Conservation (phyloP, 129 eudicot genomes). For the Centrapalus pauciflorus region DNA sequence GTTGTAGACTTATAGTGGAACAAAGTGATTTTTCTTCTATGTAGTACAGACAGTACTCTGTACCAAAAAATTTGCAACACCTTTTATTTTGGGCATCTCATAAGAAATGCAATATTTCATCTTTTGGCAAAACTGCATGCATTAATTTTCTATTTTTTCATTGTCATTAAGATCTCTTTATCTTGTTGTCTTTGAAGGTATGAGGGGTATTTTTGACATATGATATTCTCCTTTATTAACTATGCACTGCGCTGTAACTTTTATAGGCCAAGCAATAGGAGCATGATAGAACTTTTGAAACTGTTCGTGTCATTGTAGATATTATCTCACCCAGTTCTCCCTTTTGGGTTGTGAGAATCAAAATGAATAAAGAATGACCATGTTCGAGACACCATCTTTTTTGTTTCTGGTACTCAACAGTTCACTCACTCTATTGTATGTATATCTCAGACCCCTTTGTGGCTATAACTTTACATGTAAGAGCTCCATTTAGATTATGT, state of each 20-base stretch:
- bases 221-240: not conserved
- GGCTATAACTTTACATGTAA: not conserved
- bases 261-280: not conserved
- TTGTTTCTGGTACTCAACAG: too few species aligned
- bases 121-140: not conserved
- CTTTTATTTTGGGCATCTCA: not conserved
- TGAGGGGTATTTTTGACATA: not conserved
- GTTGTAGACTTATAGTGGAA: not conserved
- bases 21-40: not conserved
- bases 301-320: not conserved
- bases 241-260: not conserved
- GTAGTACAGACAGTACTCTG: not conserved
- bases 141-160: not conserved
- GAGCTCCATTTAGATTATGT: too few species aligned
- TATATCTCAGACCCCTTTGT: too few species aligned
- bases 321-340: not conserved
- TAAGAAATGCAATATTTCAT: too few species aligned
- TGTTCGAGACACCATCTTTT: too few species aligned
- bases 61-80: not conserved
- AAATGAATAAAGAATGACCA: too few species aligned
- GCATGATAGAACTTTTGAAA: not conserved
- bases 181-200: not conserved
- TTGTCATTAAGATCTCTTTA: not conserved
- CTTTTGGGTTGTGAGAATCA: too few species aligned
- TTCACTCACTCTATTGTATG: too few species aligned